These are phyloP conservation scores for Firmiana major DNA, from an alignment of 345 rosid genomes.

Conservation along the genomic window DNA sequence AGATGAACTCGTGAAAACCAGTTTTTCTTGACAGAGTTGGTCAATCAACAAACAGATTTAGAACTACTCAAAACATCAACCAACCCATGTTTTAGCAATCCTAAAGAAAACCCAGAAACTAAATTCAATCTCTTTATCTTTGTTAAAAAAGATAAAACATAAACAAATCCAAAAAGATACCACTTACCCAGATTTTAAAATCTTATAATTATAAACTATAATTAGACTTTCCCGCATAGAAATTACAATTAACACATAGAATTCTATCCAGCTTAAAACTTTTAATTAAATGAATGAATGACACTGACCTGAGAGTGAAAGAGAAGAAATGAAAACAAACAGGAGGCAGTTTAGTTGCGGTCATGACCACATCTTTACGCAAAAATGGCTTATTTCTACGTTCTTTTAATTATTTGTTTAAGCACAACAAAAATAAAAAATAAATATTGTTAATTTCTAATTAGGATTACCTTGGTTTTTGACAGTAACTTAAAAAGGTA, in stretches of 20 bases:
- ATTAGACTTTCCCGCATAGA: conserved; percentile 1
- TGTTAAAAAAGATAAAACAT: no score
- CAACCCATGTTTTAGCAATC: conserved; percentile 8
- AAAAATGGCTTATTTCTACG: not conserved
- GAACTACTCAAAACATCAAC: not conserved
- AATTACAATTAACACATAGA: not conserved
- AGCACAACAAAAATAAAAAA: not conserved
- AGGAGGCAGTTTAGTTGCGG: conserved; percentile 17
- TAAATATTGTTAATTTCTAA: not conserved
- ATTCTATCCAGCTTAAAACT: not conserved
- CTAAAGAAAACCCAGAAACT: conserved; percentile 1
- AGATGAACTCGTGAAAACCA: conserved; percentile 3
- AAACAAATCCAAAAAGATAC: not conserved
- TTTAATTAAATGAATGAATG: not conserved
- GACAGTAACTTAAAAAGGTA: not conserved
- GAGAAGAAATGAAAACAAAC: conserved; percentile 16
- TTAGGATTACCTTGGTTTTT: not conserved
- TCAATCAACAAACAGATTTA: conserved; percentile 9
- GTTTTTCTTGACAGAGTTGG: not conserved
- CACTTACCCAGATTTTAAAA: conserved; percentile 25
- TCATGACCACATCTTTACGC: conserved; percentile 18
- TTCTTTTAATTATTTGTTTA: not conserved
- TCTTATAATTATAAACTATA: conserved; percentile 4
- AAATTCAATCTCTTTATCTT: not conserved
- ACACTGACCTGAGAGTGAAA: conserved; percentile 21